phyloP scores from a whole-genome alignment of 108 stramenopile genomes.

The Fistulifera solaris region DNA sequence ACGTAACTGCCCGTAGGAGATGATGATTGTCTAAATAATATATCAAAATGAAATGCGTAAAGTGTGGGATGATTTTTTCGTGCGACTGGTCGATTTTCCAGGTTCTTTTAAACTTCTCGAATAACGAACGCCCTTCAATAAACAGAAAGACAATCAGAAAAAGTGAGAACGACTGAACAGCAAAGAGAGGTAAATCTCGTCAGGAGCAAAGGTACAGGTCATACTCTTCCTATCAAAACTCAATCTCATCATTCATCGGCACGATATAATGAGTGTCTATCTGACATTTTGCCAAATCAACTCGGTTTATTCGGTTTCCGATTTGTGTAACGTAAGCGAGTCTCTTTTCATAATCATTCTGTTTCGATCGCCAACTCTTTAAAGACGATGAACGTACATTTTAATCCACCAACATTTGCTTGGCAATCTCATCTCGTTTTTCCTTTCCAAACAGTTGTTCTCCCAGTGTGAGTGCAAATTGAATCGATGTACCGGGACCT shows the following conservation, averaged over 20 bases:
- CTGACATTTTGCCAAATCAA: slow-evolving; percentile 6
- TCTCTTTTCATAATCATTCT: slow-evolving; percentile 14
- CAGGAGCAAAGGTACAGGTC: slow-evolving; percentile 3
- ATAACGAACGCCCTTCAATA: too few relatives aligned
- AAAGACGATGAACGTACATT: neutral
- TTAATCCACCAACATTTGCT: slow-evolving; percentile 35
- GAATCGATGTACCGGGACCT: slow-evolving; percentile 72
- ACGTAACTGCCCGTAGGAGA: too few relatives aligned
- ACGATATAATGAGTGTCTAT: neutral
- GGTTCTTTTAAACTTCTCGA: too few relatives aligned
- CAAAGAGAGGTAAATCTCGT: too few relatives aligned
- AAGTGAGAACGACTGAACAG: too few relatives aligned
- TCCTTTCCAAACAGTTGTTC: slow-evolving; percentile 54
- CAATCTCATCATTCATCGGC: slow-evolving; percentile 15
- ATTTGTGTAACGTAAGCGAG: slow-evolving; percentile 7
- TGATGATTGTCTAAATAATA: too few relatives aligned
- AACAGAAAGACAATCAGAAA: too few relatives aligned
- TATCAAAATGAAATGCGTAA: too few relatives aligned
- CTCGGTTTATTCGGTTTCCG: neutral
- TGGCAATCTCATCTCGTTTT: slow-evolving; percentile 41
- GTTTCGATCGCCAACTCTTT: neutral
- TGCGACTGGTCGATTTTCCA: too few relatives aligned
- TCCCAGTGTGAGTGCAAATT: slow-evolving; percentile 57
- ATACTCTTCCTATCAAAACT: slow-evolving; percentile 28
- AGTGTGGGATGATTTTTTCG: too few relatives aligned